Conservation (phyloP, 257 asterid species). For the Primulina eburnea region DNA sequence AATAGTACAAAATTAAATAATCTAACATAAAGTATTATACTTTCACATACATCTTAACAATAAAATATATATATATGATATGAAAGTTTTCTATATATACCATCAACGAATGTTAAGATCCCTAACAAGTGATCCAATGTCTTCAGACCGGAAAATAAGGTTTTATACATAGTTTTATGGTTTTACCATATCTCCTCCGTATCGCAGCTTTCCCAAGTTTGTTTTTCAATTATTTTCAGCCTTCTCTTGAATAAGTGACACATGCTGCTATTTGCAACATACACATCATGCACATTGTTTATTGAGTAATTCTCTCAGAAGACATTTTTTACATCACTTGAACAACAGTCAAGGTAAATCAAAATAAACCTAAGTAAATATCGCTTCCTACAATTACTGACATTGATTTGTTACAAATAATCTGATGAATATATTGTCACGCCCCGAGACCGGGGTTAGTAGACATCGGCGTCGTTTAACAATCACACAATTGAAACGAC, state of each 20-base stretch:
- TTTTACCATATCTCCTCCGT: neutral
- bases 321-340: conserved; percentile 22
- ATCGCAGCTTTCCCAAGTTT: neutral
- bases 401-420: neutral
- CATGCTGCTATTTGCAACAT: conserved; percentile 6
- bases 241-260: conserved; percentile 16
- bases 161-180: neutral
- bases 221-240: neutral
- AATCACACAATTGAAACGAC: too few relatives aligned
- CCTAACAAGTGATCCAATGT: neutral
- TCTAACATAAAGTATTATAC: too few relatives aligned
- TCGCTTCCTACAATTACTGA: conserved; percentile 18
- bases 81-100: too few relatives aligned
- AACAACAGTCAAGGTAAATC: conserved; percentile 17
- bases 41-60: too few relatives aligned
- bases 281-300: conserved; percentile 18
- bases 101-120: neutral
- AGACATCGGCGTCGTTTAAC: too few relatives aligned
- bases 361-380: conserved; percentile 14
- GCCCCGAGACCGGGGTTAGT: too few relatives aligned
- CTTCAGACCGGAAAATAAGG: neutral
- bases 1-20: too few relatives aligned
- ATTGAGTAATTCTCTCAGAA: conserved; percentile 26
- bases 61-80: too few relatives aligned
- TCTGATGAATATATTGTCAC: conserved; percentile 26